Evolutionary conservation across 2,329 filamentous ascomycete genomes (phyloP), one percentile per base, ranked within the genome.

Genomic region (Fusarium siculi): DNA sequence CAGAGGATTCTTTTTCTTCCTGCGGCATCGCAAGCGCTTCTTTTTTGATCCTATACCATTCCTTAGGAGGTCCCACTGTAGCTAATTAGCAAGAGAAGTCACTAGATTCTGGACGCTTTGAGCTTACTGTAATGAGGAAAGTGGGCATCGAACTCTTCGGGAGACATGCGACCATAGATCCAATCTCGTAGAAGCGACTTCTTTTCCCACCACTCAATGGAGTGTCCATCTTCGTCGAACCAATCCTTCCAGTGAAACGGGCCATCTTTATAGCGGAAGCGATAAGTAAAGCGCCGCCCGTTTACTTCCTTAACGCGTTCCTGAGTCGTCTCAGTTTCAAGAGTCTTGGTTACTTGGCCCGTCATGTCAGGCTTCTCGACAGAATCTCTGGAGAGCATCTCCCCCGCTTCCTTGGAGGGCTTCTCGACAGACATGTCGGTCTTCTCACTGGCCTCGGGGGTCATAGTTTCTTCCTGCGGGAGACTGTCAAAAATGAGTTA

Each of bases 41-140:
- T 44, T 44, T 44, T 9, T 2, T 25, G 43, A 44, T 44, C 23
- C 43, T 44, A 44, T 19, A 44, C 23, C 7, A 14, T 44, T 44
- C 43, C 18, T 44, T 44, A 14, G 43, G 43, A 4, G 16, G 7
- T 0, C 43, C 43, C 16, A 3, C 43, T 44, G 4, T 14, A 9
- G 0, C 23, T 19, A 25, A 25, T 44, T 9, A 44, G 42, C 16
- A 44, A 44, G 0, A 14, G 1, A 1, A 44, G 42, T 1, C 0
- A 14, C 23, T 3, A 44, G 23, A 19, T 44, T 19, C 12, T 30
- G 5, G 1, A 47, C 19, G 2, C 9, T 4, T 21, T 16, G 25
- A 47, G 8, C 44, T 21, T 28, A 47, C 44, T 4, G 25, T 47
- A 47, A 10, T 30, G 1, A 30, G 44, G 25, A n/a, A 47, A 47